A percentile compares a stretch with the other conserved stretches of the same genome.
Conservation (phyloP, 306 rosid species). For the Casuarina glauca region DNA sequence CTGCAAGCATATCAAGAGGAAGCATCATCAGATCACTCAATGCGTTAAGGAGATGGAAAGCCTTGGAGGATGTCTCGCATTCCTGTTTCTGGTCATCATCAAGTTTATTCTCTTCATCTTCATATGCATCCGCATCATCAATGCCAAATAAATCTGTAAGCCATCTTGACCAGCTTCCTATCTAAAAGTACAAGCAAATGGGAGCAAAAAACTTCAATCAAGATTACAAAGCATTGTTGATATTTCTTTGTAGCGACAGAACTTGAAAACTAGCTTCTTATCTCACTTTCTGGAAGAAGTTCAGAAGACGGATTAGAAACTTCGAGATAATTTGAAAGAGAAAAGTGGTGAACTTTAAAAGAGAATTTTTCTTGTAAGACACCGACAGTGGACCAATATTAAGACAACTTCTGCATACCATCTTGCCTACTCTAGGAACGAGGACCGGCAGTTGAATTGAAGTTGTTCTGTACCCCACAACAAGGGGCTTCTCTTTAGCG, state of each 20-base stretch:
- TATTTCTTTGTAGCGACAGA: slow-evolving; percentile 18
- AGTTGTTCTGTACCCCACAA: too few relatives aligned
- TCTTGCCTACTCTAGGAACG: too few relatives aligned
- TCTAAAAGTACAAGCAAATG: slow-evolving; percentile 40
- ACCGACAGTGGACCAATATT: background rate
- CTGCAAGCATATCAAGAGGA: slow-evolving; percentile 77
- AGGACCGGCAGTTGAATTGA: too few relatives aligned
- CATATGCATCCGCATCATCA: slow-evolving; percentile 62
- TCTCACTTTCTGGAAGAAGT: background rate
- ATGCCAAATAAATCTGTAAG: slow-evolving; percentile 77
- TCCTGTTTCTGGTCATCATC: slow-evolving; percentile 33
- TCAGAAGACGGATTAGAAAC: background rate
- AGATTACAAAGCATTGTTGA: slow-evolving; percentile 18
- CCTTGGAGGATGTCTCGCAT: slow-evolving; percentile 56
- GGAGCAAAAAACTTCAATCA: slow-evolving; percentile 27
- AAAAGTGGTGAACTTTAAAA: background rate
- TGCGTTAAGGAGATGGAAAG: slow-evolving; percentile 71
- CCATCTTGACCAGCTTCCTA: slow-evolving; percentile 92
- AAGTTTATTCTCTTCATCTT: slow-evolving; percentile 37
- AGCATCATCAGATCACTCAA: slow-evolving; percentile 94
- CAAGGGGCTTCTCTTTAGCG: background rate
- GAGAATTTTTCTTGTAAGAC: background rate
- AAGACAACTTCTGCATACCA: background rate
- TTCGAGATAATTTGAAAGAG: background rate
- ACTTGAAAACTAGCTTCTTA: background rate